Conservation (phyloP, 1,284 basidiomycete genomes). For the Sanghuangporus weigelae region DNA sequence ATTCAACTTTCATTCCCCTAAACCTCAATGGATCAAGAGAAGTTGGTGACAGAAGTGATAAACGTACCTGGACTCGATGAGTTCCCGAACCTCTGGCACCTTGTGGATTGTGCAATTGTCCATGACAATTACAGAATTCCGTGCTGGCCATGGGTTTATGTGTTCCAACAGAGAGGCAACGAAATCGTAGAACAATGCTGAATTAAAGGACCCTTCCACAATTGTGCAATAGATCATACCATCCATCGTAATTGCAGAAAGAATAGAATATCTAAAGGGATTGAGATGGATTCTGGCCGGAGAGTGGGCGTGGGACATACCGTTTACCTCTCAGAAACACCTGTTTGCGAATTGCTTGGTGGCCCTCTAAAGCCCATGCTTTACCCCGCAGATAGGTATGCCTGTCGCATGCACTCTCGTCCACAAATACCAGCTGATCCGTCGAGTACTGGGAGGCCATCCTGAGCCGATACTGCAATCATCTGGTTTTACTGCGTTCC, state of each 20-base stretch:
- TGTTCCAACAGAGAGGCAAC: slow-evolving; percentile 26
- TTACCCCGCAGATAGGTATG: no score
- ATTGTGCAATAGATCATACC: slow-evolving; percentile 23
- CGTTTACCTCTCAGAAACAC: no score
- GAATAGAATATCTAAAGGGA: slow-evolving; percentile 28
- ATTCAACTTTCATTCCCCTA: slow-evolving; percentile 18
- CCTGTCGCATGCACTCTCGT: no score
- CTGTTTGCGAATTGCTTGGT: no score
- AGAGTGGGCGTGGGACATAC: no score
- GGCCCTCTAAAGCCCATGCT: no score
- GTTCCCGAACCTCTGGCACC: background rate
- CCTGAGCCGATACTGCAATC: no score
- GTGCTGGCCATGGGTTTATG: slow-evolving; percentile 27
- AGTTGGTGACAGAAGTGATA: no score
- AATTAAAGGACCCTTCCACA: slow-evolving; percentile 26
- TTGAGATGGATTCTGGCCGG: no score
- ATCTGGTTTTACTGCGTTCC: no score
- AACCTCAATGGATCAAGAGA: background rate
- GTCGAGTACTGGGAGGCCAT: no score
- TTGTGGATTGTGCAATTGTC: slow-evolving; percentile 33
- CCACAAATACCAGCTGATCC: no score
- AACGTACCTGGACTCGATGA: background rate
- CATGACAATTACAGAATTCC: slow-evolving; percentile 30
- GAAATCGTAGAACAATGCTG: slow-evolving; percentile 23
- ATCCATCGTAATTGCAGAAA: slow-evolving; percentile 28